A percentile compares a stretch with the other conserved stretches of the same genome.
Evolutionary conservation across 2,329 filamentous ascomycete species (phyloP).

Genomic region (Arthrobotrys entomopaga): DNA sequence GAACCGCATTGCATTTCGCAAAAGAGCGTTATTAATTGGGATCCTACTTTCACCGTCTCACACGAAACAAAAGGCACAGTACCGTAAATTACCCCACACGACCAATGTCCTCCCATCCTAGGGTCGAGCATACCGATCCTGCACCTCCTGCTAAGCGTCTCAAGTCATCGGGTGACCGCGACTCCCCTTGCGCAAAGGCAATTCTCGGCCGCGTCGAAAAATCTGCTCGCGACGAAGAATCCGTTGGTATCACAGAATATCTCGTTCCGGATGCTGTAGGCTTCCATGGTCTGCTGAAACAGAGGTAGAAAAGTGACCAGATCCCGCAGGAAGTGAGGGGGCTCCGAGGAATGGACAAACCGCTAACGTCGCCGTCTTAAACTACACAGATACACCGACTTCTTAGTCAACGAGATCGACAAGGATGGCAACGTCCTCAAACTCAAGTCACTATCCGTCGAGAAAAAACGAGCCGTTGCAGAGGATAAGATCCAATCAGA

Average conservation of each 20-base stretch:
- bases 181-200: constrained; percentile 3
- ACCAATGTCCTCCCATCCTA: constrained; percentile 31
- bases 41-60: constrained; percentile 22
- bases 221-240: constrained; percentile 56
- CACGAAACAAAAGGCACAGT: background rate
- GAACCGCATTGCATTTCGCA: constrained; percentile 25
- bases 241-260: constrained; percentile 73
- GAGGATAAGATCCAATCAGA: constrained; percentile 53
- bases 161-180: constrained; percentile 25
- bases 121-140: constrained; percentile 35
- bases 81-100: background rate
- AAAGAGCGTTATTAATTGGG: no score
- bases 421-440: constrained; percentile 80
- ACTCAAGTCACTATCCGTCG: constrained; percentile 66
- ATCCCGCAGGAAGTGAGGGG: constrained; percentile 1
- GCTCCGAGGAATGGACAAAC: constrained; percentile 10
- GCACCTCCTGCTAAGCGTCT: constrained; percentile 50
- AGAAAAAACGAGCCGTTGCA: constrained; percentile 29
- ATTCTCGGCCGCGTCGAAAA: constrained; percentile 41
- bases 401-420: constrained; percentile 88
- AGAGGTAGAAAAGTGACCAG: constrained; percentile 64
- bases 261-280: constrained; percentile 69
- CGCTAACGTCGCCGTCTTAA: constrained; percentile 19
- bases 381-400: constrained; percentile 79
- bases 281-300: constrained; percentile 74